Conservation (phyloP, 495 filamentous ascomycete genomes). For the Endocarpon pusillum region DNA sequence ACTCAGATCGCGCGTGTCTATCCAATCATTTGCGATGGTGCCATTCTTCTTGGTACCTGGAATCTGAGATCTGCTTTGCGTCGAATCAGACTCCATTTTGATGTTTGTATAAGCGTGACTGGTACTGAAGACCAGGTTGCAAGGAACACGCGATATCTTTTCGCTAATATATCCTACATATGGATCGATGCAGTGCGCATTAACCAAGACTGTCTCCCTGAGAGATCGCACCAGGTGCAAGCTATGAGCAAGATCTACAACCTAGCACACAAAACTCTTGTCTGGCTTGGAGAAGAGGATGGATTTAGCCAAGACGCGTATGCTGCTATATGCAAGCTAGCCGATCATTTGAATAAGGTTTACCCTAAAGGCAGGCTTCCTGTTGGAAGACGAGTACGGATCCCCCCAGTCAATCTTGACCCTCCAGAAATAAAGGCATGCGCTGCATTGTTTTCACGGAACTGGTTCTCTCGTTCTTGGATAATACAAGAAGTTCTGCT, state of each 20-base stretch:
- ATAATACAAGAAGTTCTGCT: slow-evolving; percentile 10
- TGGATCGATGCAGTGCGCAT: slow-evolving; percentile 2
- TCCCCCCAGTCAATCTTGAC: too few relatives aligned
- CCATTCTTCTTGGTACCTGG: neutral
- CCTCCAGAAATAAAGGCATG: neutral
- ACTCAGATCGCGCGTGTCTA: neutral
- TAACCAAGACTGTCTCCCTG: slow-evolving; percentile 1
- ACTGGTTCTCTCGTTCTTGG: slow-evolving; percentile 7
- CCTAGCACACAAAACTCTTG: slow-evolving; percentile 7
- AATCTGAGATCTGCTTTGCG: neutral
- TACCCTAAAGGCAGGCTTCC: too few relatives aligned
- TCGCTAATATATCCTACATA: too few relatives aligned
- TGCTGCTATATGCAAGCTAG: too few relatives aligned
- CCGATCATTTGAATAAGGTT: neutral
- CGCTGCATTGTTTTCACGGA: slow-evolving; percentile 3
- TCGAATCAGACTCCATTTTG: too few relatives aligned
- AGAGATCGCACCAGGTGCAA: slow-evolving; percentile 3
- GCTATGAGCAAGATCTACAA: slow-evolving; percentile 11
- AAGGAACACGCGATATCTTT: too few relatives aligned
- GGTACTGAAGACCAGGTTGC: too few relatives aligned
- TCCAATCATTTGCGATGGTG: neutral
- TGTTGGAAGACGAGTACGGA: too few relatives aligned
- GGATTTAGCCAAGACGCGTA: neutral
- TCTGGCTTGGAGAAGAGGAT: slow-evolving; percentile 10
- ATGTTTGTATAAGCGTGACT: too few relatives aligned